Evolutionary conservation across 164 flowering plant genomes (phyloP).

Genomic region (Platanus orientalis): DNA sequence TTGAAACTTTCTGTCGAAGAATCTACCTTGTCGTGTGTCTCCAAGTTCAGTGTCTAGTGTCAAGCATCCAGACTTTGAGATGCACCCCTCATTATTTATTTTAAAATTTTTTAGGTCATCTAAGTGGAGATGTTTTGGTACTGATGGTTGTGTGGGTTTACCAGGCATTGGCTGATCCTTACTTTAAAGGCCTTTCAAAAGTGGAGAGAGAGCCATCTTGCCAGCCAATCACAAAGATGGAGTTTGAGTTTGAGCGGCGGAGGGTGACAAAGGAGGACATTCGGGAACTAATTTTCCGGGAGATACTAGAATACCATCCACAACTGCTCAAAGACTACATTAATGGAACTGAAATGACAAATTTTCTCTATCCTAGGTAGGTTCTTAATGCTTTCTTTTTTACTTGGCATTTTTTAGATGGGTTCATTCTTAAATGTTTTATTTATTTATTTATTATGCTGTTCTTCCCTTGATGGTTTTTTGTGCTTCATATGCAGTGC

Average conservation of each 20-base stretch:
- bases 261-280: conserved; percentile 86
- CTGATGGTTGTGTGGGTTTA: conserved; percentile 1
- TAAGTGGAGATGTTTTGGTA: neutral
- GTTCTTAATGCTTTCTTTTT: neutral
- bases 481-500: conserved; percentile 44
- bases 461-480: conserved; percentile 7
- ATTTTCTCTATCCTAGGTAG: conserved; percentile 89
- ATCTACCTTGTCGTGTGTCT: neutral
- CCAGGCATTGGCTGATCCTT: conserved; percentile 90
- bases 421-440: no score
- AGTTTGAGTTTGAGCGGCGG: conserved; percentile 92
- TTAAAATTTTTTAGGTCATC: neutral
- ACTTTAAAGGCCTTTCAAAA: conserved; percentile 77
- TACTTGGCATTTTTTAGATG: no score
- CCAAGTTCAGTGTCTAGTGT: neutral
- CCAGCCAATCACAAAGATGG: conserved; percentile 80
- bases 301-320: conserved; percentile 92
- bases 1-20: neutral
- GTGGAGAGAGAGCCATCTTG: conserved; percentile 93
- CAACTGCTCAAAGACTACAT: conserved; percentile 73
- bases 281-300: conserved; percentile 74
- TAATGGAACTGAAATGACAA: conserved; percentile 78
- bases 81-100: neutral
- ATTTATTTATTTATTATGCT: neutral
- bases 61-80: no score